Evolutionary conservation across 768 basidiomycete species (phyloP).

Genomic region (Cyclocybe cylindracea): DNA sequence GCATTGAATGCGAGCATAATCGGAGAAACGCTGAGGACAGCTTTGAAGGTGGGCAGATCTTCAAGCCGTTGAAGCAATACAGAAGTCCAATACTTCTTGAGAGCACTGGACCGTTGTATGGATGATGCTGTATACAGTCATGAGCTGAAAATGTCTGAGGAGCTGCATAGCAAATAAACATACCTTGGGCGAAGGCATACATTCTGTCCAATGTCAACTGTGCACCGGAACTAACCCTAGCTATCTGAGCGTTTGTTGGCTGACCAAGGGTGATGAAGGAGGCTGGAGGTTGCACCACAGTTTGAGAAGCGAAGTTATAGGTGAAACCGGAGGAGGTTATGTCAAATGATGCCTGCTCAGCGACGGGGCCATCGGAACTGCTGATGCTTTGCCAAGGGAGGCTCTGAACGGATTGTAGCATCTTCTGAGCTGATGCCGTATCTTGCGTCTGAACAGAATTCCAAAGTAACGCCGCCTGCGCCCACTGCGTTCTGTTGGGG

Average conservation of each 20-base stretch:
- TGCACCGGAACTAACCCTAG: constrained; percentile 39
- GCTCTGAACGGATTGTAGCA: constrained; percentile 48
- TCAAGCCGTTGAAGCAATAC: constrained; percentile 45
- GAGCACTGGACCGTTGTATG: constrained; percentile 46
- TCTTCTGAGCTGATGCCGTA: constrained; percentile 28
- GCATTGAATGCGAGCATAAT: constrained; percentile 63
- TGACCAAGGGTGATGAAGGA: constrained; percentile 49
- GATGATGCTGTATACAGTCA: constrained; percentile 51
- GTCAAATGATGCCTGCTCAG: constrained; percentile 35
- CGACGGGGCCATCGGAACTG: constrained; percentile 40
- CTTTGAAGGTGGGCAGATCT: constrained; percentile 48
- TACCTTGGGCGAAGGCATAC: constrained; percentile 62
- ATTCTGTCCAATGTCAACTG: constrained; percentile 51
- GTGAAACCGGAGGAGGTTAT: constrained; percentile 49
- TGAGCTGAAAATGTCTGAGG: not conserved
- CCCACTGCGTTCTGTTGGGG: constrained; percentile 58
- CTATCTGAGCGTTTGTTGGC: constrained; percentile 45
- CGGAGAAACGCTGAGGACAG: constrained; percentile 44
- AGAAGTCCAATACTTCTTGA: constrained; percentile 56
- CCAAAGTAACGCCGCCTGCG: constrained; percentile 61
- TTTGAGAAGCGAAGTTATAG: constrained; percentile 63
- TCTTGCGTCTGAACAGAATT: constrained; percentile 55
- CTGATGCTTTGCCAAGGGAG: constrained; percentile 50
- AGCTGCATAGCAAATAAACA: constrained; percentile 15
- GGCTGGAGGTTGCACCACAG: constrained; percentile 40